Base-by-base conservation (phyloP, 2,329 filamentous ascomycete genomes). In the Penicillium brasilianum region DNA sequence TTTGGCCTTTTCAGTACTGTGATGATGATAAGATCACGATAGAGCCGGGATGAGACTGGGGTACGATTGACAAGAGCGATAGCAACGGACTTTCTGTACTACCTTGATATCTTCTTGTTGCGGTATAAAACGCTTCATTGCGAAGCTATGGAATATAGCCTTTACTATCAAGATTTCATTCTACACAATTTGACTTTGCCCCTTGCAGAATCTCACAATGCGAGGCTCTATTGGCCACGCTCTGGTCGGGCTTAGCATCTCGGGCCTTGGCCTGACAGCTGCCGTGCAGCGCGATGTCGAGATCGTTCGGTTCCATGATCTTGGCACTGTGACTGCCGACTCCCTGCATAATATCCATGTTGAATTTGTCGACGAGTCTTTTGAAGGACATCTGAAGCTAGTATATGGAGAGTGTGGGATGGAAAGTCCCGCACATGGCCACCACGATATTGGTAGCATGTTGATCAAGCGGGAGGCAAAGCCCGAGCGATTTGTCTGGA, bases 271-370 rank as follows among this genome's bases (percentile, higher is more conserved):
- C 25, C 16, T 55, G n/a, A 56, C 56, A 2, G 49, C 52, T 51
- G 37, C 56, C 4, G 59, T 39, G 2, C 59, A 48, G 39, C 49
- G 60, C 50, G 46, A 57, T 48, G 16, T 55, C 7, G 60, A 63
- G 18, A 43, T 55, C 7, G 44, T 65, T 37, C 60, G 58, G n/a
- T 72, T 77, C 46, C 73, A 73, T 57, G 73, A 72, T 16, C 75
- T 74, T 7, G 63, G 74, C 8, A 59, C 46, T 8, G 72, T 81
- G 30, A 77, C 72, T 0, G 63, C 74, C 0, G 76, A 78, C 59
- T 80, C 78, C 0, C 66, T 84, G 61, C 81, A 84, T 66, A 85
- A 85, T 65, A 73, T 84, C 32, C 77, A 83, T 46, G 71, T 85
- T 20, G 74, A 71, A 5, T 83, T 80, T 61, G 25, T 66, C 16